These are phyloP conservation scores for Acrocalymma vagum DNA, from an alignment of 2,329 filamentous ascomycete species.

Conservation along the genomic window DNA sequence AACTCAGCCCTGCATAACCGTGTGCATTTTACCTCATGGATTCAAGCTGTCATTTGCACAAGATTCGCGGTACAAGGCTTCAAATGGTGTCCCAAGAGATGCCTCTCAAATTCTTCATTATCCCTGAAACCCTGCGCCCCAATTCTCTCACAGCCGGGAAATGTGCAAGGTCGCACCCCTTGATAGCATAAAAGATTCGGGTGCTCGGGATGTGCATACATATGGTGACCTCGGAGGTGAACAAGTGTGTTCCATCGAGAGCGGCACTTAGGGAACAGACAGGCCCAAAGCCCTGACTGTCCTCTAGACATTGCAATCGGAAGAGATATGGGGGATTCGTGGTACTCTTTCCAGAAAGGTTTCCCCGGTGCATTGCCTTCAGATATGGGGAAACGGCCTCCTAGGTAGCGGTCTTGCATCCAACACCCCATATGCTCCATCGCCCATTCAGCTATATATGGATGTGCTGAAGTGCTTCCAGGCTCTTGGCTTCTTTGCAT, in stretches of 20 bases:
- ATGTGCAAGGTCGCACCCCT: not conserved
- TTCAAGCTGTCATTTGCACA: too few relatives aligned
- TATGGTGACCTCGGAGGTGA: conserved; percentile 8
- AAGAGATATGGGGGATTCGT: too few relatives aligned
- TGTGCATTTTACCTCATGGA: too few relatives aligned
- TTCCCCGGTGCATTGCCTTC: not conserved
- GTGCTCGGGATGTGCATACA: conserved; percentile 3
- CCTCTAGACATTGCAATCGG: too few relatives aligned
- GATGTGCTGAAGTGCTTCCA: conserved; percentile 3
- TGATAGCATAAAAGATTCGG: not conserved
- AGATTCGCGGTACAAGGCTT: conserved; percentile 1
- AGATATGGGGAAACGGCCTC: conserved; percentile 4
- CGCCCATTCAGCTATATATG: conserved; percentile 9
- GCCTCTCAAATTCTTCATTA: conserved; percentile 1
- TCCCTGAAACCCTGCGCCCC: not conserved
- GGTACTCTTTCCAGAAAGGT: conserved; percentile 2
- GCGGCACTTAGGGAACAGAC: conserved; percentile 3
- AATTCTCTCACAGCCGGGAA: conserved; percentile 5
- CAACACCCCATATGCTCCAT: conserved; percentile 8
- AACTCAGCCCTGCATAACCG: too few relatives aligned
- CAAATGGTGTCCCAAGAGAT: conserved; percentile 7
- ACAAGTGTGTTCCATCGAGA: conserved; percentile 3
- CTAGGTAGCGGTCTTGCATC: conserved; percentile 2
- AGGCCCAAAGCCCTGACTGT: conserved; percentile 2
- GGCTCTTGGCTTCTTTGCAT: not conserved